phyloP scores from a whole-genome alignment of 805 yeast genomes.

The Ogataea ramenticola region DNA sequence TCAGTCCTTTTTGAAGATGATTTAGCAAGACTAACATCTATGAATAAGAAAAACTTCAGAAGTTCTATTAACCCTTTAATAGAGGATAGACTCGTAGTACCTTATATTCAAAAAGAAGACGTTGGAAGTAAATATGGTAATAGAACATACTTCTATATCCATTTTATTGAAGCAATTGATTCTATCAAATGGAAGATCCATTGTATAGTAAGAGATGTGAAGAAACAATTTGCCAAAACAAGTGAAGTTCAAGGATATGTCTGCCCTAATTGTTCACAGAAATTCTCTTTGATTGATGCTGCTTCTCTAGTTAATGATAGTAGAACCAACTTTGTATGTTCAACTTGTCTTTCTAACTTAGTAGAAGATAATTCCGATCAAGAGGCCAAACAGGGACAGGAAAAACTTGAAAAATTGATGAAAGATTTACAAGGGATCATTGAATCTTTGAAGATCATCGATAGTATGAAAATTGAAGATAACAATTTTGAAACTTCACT shows the following conservation, averaged over 20 bases:
- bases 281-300: constrained; percentile 83
- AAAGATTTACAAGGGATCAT: constrained; percentile 84
- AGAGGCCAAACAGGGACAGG: constrained; percentile 76
- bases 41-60: constrained; percentile 81
- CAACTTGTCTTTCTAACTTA: constrained; percentile 68
- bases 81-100: constrained; percentile 73
- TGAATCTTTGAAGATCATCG: constrained; percentile 72
- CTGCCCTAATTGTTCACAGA: constrained; percentile 79
- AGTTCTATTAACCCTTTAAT: constrained; percentile 72
- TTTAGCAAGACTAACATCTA: constrained; percentile 68
- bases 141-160: constrained; percentile 74
- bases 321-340: constrained; percentile 74
- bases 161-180: constrained; percentile 89
- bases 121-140: constrained; percentile 65
- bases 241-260: constrained; percentile 91
- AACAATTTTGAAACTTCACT: constrained; percentile 84
- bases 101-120: constrained; percentile 64
- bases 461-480: constrained; percentile 73
- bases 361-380: constrained; percentile 85
- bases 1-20: constrained; percentile 92
- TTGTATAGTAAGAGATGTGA: constrained; percentile 67
- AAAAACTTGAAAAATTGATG: constrained; percentile 77
- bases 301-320: constrained; percentile 75
- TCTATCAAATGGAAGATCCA: constrained; percentile 96
- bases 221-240: constrained; percentile 76